A percentile compares a stretch with the other conserved stretches of the same genome.
Evolutionary conservation across 192 early-diverging fungal species (phyloP).

Genomic region (Entomortierella beljakovae): DNA sequence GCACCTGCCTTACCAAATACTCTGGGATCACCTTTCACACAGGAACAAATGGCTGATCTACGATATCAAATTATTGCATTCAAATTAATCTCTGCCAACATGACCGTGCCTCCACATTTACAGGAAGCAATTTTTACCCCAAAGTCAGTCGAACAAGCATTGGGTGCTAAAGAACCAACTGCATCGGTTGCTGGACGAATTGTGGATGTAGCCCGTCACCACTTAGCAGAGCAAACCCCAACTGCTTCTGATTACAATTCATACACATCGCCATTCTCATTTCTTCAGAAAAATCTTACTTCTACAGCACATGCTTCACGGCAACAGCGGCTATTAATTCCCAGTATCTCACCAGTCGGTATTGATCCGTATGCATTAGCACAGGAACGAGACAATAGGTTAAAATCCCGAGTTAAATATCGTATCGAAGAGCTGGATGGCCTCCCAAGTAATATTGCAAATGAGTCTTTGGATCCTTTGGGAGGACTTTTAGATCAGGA

Average conservation of each 20-base stretch:
- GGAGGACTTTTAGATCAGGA: slow-evolving; percentile 34
- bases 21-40: slow-evolving; percentile 58
- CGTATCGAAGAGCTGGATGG: slow-evolving; percentile 83
- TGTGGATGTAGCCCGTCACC: slow-evolving; percentile 65
- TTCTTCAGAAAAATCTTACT: slow-evolving; percentile 68
- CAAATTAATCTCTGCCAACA: slow-evolving; percentile 82
- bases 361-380: slow-evolving; percentile 84
- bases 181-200: slow-evolving; percentile 61
- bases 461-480: slow-evolving; percentile 58
- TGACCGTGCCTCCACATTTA: slow-evolving; percentile 79
- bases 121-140: slow-evolving; percentile 77
- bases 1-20: slow-evolving; percentile 18
- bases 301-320: slow-evolving; percentile 63
- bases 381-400: slow-evolving; percentile 81
- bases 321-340: slow-evolving; percentile 78
- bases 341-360: slow-evolving; percentile 78
- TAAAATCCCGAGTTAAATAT: slow-evolving; percentile 76
- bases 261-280: slow-evolving; percentile 67
- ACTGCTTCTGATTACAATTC: slow-evolving; percentile 59
- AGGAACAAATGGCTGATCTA: slow-evolving; percentile 74
- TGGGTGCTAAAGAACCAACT: slow-evolving; percentile 60
- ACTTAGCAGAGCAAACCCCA: slow-evolving; percentile 48
- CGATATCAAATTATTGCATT: slow-evolving; percentile 89
- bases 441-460: slow-evolving; percentile 73
- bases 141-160: slow-evolving; percentile 49